Conservation (phyloP, 179 eudicot species). For the Actinidia arguta region DNA sequence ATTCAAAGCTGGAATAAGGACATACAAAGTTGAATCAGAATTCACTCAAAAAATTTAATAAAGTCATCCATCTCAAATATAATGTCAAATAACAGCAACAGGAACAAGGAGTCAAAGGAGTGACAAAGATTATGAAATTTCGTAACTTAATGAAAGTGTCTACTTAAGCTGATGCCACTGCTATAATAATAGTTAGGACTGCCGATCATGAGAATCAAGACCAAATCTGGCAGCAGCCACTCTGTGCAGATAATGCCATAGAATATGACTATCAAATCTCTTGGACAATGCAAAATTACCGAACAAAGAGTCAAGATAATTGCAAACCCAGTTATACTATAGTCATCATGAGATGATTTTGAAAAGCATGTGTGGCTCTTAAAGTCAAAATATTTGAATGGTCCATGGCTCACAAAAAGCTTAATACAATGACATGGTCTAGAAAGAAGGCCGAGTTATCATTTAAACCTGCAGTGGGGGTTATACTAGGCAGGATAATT, state of each 20-base stretch:
- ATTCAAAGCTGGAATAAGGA: slow-evolving; percentile 55
- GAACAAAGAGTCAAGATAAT: neutral
- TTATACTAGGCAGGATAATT: too few relatives aligned
- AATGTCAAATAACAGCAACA: slow-evolving; percentile 13
- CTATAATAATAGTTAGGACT: neutral
- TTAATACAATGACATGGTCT: too few relatives aligned
- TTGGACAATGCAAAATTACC: neutral
- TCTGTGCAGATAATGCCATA: slow-evolving; percentile 1
- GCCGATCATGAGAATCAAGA: neutral
- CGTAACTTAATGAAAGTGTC: neutral
- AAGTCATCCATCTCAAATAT: slow-evolving; percentile 1
- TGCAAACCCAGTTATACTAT: too few relatives aligned
- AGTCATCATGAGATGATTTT: too few relatives aligned
- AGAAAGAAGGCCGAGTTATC: too few relatives aligned
- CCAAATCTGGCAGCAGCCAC: slow-evolving; percentile 4
- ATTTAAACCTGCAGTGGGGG: too few relatives aligned
- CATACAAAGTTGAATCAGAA: slow-evolving; percentile 15
- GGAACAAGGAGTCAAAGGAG: neutral
- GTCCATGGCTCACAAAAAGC: too few relatives aligned
- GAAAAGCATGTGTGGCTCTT: too few relatives aligned
- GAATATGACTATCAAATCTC: neutral
- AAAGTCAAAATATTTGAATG: too few relatives aligned
- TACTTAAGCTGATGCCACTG: neutral
- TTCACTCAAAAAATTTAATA: neutral
- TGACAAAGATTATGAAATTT: neutral